A percentile compares a stretch with the other conserved stretches of the same genome.
These are phyloP conservation scores for Wallacemonas rigidus DNA, from an alignment of 208 protist species.

Conservation along the genomic window DNA sequence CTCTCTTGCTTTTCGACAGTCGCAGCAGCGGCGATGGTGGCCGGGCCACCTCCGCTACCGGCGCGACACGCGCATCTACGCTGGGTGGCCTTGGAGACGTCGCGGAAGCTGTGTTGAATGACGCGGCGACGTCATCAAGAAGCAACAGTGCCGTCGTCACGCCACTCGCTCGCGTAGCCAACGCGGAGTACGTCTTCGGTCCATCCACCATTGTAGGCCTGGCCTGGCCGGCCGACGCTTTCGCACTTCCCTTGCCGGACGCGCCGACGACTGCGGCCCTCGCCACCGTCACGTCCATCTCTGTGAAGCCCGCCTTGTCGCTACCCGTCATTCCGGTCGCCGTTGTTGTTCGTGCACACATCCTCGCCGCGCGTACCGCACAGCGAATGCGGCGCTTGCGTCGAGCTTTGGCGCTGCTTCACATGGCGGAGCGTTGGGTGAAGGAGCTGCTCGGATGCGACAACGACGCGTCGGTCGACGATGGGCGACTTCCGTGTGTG, in stretches of 20 bases:
- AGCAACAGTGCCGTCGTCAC: not conserved
- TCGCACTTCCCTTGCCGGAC: slow-evolving; percentile 23
- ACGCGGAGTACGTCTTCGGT: slow-evolving; percentile 31
- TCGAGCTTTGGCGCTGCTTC: slow-evolving; percentile 30
- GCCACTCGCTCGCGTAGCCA: not conserved
- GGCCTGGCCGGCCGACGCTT: slow-evolving; percentile 27
- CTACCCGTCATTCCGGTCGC: slow-evolving; percentile 40
- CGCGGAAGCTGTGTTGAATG: no score
- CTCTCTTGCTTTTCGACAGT: slow-evolving; percentile 31
- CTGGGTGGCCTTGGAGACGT: no score
- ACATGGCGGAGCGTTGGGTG: slow-evolving; percentile 35
- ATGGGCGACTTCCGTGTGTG: not conserved
- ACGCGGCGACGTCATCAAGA: no score
- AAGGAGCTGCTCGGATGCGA: slow-evolving; percentile 14
- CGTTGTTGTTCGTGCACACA: slow-evolving; percentile 45
- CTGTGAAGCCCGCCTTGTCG: not conserved
- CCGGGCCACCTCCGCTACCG: no score
- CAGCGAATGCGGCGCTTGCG: slow-evolving; percentile 19
- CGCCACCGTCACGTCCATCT: slow-evolving; percentile 6
- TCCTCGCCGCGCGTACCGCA: slow-evolving; percentile 38
- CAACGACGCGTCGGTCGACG: not conserved
- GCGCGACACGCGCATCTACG: no score
- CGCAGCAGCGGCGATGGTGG: not conserved
- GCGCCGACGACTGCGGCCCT: not conserved
- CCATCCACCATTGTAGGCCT: slow-evolving; percentile 27